phyloP scores from a whole-genome alignment of 2,329 filamentous ascomycete species.

The Amauroascus verrucosus region DNA sequence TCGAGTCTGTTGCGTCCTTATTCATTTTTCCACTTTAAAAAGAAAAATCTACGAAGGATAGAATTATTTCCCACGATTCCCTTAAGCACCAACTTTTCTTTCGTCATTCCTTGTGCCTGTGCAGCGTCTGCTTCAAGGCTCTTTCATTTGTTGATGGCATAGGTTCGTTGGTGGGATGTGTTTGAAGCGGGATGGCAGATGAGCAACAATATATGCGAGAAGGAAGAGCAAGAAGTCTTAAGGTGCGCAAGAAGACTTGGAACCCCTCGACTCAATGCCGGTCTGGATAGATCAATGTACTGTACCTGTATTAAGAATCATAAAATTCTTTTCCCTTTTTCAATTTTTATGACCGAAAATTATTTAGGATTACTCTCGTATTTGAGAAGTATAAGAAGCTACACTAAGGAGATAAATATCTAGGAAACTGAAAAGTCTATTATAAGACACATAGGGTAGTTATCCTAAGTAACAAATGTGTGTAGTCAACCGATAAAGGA shows the following conservation, averaged over 20 bases:
- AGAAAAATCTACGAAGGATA: not conserved
- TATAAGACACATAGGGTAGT: slow-evolving; percentile 2
- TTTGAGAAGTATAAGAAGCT: not conserved
- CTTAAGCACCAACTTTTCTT: not conserved
- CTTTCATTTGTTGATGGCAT: not conserved
- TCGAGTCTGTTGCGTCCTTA: not conserved
- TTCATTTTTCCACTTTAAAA: not conserved
- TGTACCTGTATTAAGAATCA: slow-evolving; percentile 7
- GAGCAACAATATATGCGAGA: not conserved
- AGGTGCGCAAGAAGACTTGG: slow-evolving; percentile 4
- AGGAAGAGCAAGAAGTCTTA: not conserved
- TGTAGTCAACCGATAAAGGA: slow-evolving; percentile 8
- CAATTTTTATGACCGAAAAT: not conserved
- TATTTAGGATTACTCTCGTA: not conserved
- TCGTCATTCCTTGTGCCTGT: not conserved
- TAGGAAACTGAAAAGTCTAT: not conserved
- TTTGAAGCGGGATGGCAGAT: not conserved
- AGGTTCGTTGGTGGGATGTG: not conserved
- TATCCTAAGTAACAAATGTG: not conserved
- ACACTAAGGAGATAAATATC: slow-evolving; percentile 2
- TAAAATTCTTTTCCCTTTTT: not conserved
- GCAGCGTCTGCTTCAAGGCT: slow-evolving; percentile 1
- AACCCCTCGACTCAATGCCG: slow-evolving; percentile 4
- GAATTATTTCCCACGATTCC: not conserved
- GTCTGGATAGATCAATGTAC: slow-evolving; percentile 5